Percentiles rank a stretch among this genome's conserved stretches.
Conservation (phyloP, 441 rosid species). For the Gossypium davidsonii region DNA sequence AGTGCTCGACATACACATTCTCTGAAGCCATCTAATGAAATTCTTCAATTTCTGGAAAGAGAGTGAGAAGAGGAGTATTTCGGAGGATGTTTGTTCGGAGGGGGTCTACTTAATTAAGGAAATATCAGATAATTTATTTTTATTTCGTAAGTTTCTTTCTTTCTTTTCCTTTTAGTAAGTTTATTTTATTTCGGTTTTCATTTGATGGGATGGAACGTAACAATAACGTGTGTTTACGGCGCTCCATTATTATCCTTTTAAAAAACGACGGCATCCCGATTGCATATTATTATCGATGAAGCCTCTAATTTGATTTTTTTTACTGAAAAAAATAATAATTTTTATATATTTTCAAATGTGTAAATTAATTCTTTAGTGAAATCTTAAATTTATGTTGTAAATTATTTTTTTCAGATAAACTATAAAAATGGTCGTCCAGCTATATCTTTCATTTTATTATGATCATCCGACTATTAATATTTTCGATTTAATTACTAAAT, state of each 20-base stretch:
- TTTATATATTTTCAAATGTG: no score
- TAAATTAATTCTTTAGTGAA: no score
- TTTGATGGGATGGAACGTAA: neutral
- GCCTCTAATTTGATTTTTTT: no score
- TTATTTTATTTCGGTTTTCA: neutral
- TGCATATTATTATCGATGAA: neutral
- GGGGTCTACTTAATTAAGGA: neutral
- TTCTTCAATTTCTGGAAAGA: neutral
- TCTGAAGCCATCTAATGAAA: conserved; percentile 2
- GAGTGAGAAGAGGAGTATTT: neutral
- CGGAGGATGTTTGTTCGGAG: neutral
- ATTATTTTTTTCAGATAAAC: no score
- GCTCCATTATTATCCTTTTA: neutral
- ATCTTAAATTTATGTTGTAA: no score
- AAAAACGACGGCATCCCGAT: no score
- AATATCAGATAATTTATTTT: neutral
- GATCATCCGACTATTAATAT: no score
- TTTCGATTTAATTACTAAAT: no score
- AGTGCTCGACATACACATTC: conserved; percentile 27
- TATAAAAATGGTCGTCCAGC: no score
- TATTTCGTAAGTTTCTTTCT: neutral
- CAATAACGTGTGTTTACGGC: neutral
- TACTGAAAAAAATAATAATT: no score
- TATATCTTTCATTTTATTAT: no score
- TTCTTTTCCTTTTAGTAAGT: neutral